Evolutionary conservation across 2,329 filamentous ascomycete genomes (phyloP), one percentile per base, ranked within the genome.

Genomic region (Aspergillus ruber): DNA sequence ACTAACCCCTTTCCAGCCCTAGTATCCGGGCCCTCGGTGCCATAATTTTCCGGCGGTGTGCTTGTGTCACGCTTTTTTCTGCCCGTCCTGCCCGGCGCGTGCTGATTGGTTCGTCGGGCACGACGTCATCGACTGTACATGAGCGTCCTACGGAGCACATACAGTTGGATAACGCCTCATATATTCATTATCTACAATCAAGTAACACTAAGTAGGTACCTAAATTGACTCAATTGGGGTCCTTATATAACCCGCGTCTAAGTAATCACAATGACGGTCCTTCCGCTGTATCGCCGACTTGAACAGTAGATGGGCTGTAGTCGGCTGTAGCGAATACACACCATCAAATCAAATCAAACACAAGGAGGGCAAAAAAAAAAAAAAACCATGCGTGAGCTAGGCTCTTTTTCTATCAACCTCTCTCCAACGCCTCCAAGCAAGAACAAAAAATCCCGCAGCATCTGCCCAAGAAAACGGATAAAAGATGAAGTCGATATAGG

Each of bases 121-220:
- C 53, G 52, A 55, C 64, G 64, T 66, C 64, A 66, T 66, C 56
- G 58, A 57, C 53, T 47, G 45, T 47, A 49, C 9, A 29, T 10
- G 10, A 41, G 21, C 6, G 6, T 21, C 6, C 6, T 10, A 17
- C 7, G 13, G 6, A 27, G 23, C 13, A 42, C 9, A 12, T n/a
- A 21, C 4, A 27, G 18, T 42, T 35, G 27, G 47, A 49, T 49
- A 39, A 40, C 42, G 20, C 13, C 12, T 42, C 50, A 51, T 50
- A 51, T 17, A 56, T 57, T 54, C 50, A 54, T 54, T 56, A 54
- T 54, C 53, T 57, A 56, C 55, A 21, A 21, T 42, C 44, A 32
- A 50, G 38, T 50, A 50, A 45, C 51, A 48, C 51, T 56, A 57
- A 45, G 45, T 47, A 43, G 38, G 50, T 45, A 50, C 47, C 45